Base-by-base conservation (phyloP, 1,139 yeast species). In the Candida sanyaensis region DNA sequence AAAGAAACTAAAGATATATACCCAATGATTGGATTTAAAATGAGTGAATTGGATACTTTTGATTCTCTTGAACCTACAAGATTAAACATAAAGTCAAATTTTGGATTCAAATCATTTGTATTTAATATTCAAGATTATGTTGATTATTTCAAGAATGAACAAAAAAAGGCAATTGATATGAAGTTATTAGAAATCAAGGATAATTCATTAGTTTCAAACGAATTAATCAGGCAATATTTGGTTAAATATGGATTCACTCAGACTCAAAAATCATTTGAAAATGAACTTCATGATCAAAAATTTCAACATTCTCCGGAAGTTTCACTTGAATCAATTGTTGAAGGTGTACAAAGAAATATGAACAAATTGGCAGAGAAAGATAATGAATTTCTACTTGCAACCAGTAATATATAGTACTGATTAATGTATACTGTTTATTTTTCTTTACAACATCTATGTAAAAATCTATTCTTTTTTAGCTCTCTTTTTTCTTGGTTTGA, bases 101-200 rank as follows among this genome's bases (percentile, higher is more conserved):
- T 92, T 58, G 97, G 97, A 1, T 82, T 71, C 52, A 68, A 64
- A 46, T 75, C 82, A 47, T 91, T 91, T 62, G 71, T 76, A 47
- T 91, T 83, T 63, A 90, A 91, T 62, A 86, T 91, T 53, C 78
- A 78, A 46, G 78, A 79, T 50, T 87, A 88, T 63, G 81, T 87
- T 44, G 75, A 77, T 39, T 69, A 62, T 2, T 68, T 62, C 55
- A 78, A 78, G 49, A 51, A 53, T 2, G 63, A 63, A 32, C 59
- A 61, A 42, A 64, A 63, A 43, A 59, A 58, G 38, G 48, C 66
- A 11, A 51, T 66, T 37, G 63, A 65, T 40, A 41, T 41, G 43
- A 41, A 41, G 24, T 23, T 41, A 23, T 32, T 41, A 28, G 37
- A 41, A 32, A 52, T 63, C 13, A 59, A 62, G 42, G 68, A 66